phyloP scores from a whole-genome alignment of 306 rosid genomes.

The Corylus americana region DNA sequence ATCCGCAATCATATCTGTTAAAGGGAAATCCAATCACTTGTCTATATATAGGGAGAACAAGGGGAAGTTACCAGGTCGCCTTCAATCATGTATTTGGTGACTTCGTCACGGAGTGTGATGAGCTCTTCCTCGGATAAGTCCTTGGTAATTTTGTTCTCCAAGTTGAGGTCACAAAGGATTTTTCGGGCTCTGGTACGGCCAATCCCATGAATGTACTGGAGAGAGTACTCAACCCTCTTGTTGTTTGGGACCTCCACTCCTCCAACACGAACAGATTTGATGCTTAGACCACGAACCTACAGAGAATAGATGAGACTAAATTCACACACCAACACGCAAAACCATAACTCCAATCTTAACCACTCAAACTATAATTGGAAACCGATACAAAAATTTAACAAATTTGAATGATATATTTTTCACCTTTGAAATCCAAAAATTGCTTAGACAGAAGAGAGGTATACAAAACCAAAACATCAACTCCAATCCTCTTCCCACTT shows the following conservation, averaged over 20 bases:
- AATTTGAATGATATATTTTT: not conserved
- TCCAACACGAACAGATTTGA: conserved; percentile 79
- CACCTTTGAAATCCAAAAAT: conserved; percentile 3
- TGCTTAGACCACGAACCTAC: conserved; percentile 54
- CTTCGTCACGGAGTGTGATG: conserved; percentile 70
- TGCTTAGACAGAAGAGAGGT: not conserved
- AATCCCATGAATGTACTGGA: conserved; percentile 89
- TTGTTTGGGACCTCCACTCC: conserved; percentile 91
- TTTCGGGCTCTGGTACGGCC: conserved; percentile 68
- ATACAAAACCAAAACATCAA: too few species aligned
- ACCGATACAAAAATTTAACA: not conserved
- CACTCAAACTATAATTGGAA: not conserved
- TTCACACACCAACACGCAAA: conserved; percentile 23
- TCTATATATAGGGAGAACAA: not conserved
- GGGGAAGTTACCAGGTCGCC: conserved; percentile 73
- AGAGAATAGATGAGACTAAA: not conserved
- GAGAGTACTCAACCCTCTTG: conserved; percentile 78
- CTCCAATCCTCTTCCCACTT: too few species aligned
- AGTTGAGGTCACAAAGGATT: conserved; percentile 60
- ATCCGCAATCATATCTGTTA: conserved; percentile 7
- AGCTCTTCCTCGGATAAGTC: conserved; percentile 82
- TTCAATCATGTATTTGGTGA: conserved; percentile 83
- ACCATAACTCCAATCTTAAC: not conserved
- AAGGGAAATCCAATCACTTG: not conserved
- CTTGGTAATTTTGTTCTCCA: conserved; percentile 88